Evolutionary conservation across 352 stramenopile genomes (phyloP), one percentile per base, ranked within the genome.

Genomic region (Phytophthora parvispora): DNA sequence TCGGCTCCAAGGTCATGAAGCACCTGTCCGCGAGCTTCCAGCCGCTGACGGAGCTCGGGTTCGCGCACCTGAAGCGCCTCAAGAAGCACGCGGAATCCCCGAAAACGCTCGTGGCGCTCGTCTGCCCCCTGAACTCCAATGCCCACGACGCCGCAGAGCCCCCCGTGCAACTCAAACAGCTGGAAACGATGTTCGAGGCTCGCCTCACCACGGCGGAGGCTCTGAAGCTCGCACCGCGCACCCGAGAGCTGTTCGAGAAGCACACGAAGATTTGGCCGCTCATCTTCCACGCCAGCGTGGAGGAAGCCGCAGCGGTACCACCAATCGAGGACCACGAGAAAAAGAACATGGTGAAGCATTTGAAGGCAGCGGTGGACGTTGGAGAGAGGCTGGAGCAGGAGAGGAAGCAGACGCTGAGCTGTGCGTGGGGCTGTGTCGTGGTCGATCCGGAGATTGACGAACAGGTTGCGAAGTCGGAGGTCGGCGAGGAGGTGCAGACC

Each of bases 11-110:
- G 28, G 85, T 86, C 29, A 96, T 96, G 75, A 80, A 86, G 74
- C 70, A 88, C 25, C 77, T 96, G 5, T 60, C 61, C 1, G 60
- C 45, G 29, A 59, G 69, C 55, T 94, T 91, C 53, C 75, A 79
- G 51, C 74, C 85, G 20, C 75, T 96, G 27, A 56, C 74, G 13
- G 81, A 85, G 51, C 64, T 93, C 34, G 87, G 89, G 22, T 95
- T 89, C 60, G 74, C 69, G 34, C 89, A 96, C 53, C 74, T 96
- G 38, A 96, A 96, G 75, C 89, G 89, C 36, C 83, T 96, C 53
- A 95, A 94, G 63, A 94, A 94, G 67, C 77, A 87, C 58, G 59
- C 86, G 20, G 42, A 56, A 28, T 15, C 53, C 7, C 55, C 68
- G 6, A 61, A 79, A 32, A 71, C 72, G 16, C 80, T 94, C 42